A percentile compares a stretch with the other conserved stretches of the same genome.
Conservation (phyloP, 371 early-diverging fungal species). For the Parasitella parasitica region DNA sequence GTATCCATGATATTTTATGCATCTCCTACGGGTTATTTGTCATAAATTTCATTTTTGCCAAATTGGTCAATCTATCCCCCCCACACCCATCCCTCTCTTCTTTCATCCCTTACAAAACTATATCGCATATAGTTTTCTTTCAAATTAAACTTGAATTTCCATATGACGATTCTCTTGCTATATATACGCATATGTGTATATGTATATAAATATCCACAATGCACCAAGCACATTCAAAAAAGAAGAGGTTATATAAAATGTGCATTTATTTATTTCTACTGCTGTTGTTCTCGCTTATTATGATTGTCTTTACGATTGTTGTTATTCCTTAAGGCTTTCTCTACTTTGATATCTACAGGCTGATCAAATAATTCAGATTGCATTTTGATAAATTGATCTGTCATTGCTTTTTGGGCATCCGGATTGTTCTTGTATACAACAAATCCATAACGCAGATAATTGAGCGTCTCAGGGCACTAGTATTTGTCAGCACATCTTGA, state of each 20-base stretch:
- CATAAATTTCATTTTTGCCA: conserved; percentile 12
- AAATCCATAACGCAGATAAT: conserved; percentile 28
- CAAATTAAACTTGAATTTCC: conserved; percentile 13
- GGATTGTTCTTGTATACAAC: conserved; percentile 25
- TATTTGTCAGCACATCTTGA: conserved; percentile 22
- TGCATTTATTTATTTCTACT: background rate
- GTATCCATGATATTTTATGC: background rate
- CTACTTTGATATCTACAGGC: conserved; percentile 26
- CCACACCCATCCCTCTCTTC: background rate
- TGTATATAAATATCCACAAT: background rate
- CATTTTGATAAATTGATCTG: conserved; percentile 25
- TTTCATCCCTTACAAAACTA: background rate
- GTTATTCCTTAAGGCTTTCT: conserved; percentile 6
- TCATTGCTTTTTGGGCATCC: conserved; percentile 23
- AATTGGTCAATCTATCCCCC: background rate
- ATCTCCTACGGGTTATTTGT: background rate
- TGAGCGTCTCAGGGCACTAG: conserved; percentile 33
- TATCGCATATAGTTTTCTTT: conserved; percentile 9
- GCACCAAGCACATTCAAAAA: too few relatives aligned
- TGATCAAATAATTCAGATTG: conserved; percentile 21
- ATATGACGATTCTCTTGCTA: conserved; percentile 8
- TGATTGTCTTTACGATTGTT: background rate
- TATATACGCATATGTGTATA: background rate
- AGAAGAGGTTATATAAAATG: too few relatives aligned
- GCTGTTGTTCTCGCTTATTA: background rate